Conservation (phyloP, 371 early-diverging fungal genomes). For the Syncephalastrum contaminatum region DNA sequence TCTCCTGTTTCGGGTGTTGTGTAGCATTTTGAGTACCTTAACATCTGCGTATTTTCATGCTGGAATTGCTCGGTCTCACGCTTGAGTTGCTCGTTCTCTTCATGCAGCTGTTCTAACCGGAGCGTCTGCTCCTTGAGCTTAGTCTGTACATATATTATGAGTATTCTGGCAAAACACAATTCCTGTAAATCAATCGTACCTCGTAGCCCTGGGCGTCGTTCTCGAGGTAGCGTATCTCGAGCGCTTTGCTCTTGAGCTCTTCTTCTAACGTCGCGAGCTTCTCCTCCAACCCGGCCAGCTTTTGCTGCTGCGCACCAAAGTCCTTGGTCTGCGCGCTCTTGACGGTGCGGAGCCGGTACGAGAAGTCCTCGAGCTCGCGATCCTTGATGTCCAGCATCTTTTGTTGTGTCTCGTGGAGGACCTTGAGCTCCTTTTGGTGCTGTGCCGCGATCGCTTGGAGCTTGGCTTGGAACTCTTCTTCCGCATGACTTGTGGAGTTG, state of each 20-base stretch:
- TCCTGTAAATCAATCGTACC: no score
- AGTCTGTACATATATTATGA: constrained; percentile 25
- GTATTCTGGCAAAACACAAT: no score
- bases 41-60: constrained; percentile 47
- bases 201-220: constrained; percentile 46
- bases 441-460: constrained; percentile 36
- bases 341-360: constrained; percentile 38
- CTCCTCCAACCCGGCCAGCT: constrained; percentile 32
- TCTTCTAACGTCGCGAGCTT: constrained; percentile 29
- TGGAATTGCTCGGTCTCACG: constrained; percentile 24
- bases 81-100: constrained; percentile 34
- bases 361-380: constrained; percentile 41
- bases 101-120: constrained; percentile 26
- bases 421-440: constrained; percentile 45
- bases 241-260: constrained; percentile 30
- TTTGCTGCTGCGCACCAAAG: constrained; percentile 33
- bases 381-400: constrained; percentile 46
- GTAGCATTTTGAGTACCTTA: constrained; percentile 38
- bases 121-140: constrained; percentile 35
- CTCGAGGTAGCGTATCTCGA: constrained; percentile 43
- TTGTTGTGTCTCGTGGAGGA: constrained; percentile 43
- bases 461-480: constrained; percentile 15
- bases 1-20: background rate
- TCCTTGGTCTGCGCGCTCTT: constrained; percentile 42
- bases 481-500: background rate